Percentiles rank a stretch among this genome's conserved stretches.
These are phyloP conservation scores for Camellia lanceoleosa DNA, from an alignment of 148 eudicot species.

Conservation along the genomic window DNA sequence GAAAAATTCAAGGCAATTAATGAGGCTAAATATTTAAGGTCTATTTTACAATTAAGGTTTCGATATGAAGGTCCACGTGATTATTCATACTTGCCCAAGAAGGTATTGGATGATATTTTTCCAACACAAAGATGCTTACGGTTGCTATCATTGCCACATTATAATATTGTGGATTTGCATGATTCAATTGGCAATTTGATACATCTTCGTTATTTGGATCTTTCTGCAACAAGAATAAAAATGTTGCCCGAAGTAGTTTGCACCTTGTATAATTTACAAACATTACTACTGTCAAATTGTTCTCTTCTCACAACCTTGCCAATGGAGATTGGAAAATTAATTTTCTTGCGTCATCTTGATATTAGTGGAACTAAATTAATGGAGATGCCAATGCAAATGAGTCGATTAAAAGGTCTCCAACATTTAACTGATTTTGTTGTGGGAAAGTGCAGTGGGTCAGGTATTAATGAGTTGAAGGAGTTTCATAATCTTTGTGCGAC, in stretches of 20 bases:
- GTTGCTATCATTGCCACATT: neutral
- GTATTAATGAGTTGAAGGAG: neutral
- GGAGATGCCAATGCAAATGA: neutral
- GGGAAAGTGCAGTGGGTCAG: neutral
- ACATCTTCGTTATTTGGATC: neutral
- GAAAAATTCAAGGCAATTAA: neutral
- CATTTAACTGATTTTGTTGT: too few species aligned
- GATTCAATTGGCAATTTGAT: neutral
- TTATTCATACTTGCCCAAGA: too few species aligned
- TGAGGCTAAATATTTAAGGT: neutral
- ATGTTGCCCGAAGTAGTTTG: neutral
- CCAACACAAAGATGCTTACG: neutral
- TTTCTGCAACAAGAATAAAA: neutral
- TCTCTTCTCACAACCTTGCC: neutral
- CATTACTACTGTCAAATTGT: neutral
- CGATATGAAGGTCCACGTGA: neutral
- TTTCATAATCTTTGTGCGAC: conserved; percentile 2
- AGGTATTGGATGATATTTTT: neutral
- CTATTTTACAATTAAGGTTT: conserved; percentile 7
- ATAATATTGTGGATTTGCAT: neutral
- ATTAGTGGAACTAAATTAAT: neutral
- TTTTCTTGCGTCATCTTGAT: neutral
- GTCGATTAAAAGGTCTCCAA: neutral
- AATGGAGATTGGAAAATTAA: neutral
- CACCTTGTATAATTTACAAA: neutral